Base-by-base conservation (phyloP, 345 rosid species). In the Chamaenerion angustifolium region DNA sequence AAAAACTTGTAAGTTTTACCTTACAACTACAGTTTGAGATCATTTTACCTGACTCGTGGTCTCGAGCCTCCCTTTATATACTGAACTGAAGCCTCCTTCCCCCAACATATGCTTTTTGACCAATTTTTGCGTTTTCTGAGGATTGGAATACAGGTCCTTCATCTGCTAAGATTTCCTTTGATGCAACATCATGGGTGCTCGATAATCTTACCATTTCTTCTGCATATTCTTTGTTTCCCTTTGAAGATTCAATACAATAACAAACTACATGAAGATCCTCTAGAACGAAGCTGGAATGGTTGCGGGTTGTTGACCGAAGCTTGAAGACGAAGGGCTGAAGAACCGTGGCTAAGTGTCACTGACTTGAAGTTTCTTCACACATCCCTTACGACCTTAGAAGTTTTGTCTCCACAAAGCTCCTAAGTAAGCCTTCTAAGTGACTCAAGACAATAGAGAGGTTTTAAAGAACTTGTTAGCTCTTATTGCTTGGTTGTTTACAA, bases 81-180 rank as follows among this genome's bases (percentile, higher is more conserved):
- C 98, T 49, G 77, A 94, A 7, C 98, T 96, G 17, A 92, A 92
- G 35, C 98, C 95, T 43, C 98, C 98, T 84, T 92, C 98, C 7
- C 98, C 98, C 56, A 92, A 48, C n/a, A n/a, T n/a, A 46, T 64
- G 57, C 70, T 62, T 42, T 19, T 25, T 52, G 21, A 31, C 60
- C 35, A 47, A 27, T 27, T 59, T 70, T 37, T 45, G 41, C 16
- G 66, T 41, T 61, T 40, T 54, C 59, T 3, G 64, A 57, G 51
- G 63, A 40, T 7, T 19, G 35, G 45, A 41, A 3, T 43, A 43
- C 59, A 42, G 45, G 59, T 56, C 61, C 37, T 31, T 31, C 37
- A 31, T 31, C 73, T 16, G 48, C 56, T 18, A 50, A 23, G 45
- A 56, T 45, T 41, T 72, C 74, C 53, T 73, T 61, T 27, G 52